phyloP scores from a whole-genome alignment of 257 asterid genomes.

The Paulownia fortunei region DNA sequence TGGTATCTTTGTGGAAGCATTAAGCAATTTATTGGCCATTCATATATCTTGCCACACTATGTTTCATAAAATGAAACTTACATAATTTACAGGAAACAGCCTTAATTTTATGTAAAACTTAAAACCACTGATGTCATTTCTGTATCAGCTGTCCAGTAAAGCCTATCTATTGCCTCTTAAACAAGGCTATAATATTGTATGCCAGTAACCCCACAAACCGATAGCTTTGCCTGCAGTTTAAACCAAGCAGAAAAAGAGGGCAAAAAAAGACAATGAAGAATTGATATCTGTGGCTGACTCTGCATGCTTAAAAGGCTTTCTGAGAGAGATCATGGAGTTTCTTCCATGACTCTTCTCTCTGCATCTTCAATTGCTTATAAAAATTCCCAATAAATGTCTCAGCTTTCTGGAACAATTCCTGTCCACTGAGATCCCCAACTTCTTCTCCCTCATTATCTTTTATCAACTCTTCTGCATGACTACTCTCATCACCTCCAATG shows the following conservation, averaged over 20 bases:
- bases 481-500: slow-evolving; percentile 32
- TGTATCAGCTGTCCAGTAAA: too few species aligned
- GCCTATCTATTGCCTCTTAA: neutral
- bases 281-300: neutral
- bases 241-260: neutral
- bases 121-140: neutral
- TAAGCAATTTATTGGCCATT: too few species aligned
- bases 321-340: slow-evolving; percentile 45
- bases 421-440: slow-evolving; percentile 35
- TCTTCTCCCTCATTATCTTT: slow-evolving; percentile 31
- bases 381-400: slow-evolving; percentile 76
- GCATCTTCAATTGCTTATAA: slow-evolving; percentile 68
- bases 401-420: slow-evolving; percentile 62
- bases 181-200: neutral
- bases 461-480: neutral
- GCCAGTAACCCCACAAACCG: neutral
- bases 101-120: neutral
- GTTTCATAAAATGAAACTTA: neutral
- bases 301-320: slow-evolving; percentile 29
- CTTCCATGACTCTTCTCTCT: slow-evolving; percentile 62
- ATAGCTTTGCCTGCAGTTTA: neutral
- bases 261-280: too few species aligned
- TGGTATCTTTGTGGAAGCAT: too few species aligned
- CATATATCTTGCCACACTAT: neutral
- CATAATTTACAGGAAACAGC: neutral